Evolutionary conservation across 2,329 filamentous ascomycete species (phyloP).

Genomic region (Trichoderma semiorbis): DNA sequence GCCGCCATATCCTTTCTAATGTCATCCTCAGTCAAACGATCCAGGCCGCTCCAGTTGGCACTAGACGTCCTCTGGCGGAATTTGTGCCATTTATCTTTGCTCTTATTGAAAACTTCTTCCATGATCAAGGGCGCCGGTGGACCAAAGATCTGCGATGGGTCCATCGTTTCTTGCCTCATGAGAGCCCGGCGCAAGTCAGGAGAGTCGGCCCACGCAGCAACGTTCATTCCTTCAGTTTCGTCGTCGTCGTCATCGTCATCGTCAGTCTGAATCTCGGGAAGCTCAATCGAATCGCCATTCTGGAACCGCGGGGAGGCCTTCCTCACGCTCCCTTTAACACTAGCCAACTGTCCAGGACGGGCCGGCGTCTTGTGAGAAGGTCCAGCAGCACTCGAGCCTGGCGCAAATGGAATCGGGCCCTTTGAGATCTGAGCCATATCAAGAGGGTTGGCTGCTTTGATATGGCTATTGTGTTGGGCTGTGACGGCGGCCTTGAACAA

Average conservation of each 20-base stretch:
- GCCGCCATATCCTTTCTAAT: conserved; percentile 75
- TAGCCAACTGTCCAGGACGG: conserved; percentile 44
- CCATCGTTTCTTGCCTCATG: conserved; percentile 76
- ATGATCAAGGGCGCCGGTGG: conserved; percentile 84
- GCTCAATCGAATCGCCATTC: conserved; percentile 83
- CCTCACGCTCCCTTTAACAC: conserved; percentile 57
- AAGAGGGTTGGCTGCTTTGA: conserved; percentile 64
- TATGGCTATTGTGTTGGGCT: conserved; percentile 62
- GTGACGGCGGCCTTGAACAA: conserved; percentile 66
- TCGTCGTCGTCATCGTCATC: conserved; percentile 88
- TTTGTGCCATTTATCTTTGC: conserved; percentile 78
- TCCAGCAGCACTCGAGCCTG: conserved; percentile 56
- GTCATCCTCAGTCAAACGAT: conserved; percentile 82
- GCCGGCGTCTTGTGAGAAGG: conserved; percentile 68
- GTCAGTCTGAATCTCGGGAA: conserved; percentile 94
- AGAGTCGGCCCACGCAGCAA: conserved; percentile 84
- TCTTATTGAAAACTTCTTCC: conserved; percentile 93
- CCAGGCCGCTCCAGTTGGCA: conserved; percentile 86
- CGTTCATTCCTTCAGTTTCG: conserved; percentile 48
- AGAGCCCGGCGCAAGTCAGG: conserved; percentile 76
- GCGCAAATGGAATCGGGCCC: conserved; percentile 84
- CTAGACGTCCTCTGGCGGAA: conserved; percentile 90
- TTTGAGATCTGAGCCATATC: conserved; percentile 87
- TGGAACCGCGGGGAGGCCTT: conserved; percentile 80
- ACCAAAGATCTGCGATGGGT: conserved; percentile 84